Conservation (phyloP, 305 asterid species). For the Fraxinus xanthoxyloides region DNA sequence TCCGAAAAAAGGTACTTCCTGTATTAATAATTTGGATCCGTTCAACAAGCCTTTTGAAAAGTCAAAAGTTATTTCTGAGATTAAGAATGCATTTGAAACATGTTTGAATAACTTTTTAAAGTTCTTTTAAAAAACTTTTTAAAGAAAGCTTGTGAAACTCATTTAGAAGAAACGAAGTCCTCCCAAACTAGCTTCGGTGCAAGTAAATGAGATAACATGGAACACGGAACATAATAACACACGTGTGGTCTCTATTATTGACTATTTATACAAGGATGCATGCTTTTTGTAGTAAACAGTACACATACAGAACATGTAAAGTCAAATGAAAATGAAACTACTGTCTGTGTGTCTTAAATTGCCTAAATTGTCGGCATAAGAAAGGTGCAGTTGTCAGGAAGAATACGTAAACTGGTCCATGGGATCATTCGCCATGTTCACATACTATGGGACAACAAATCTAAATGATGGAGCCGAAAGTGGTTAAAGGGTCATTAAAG, state of each 20-base stretch:
- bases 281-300: neutral
- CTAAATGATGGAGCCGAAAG: constrained; percentile 25
- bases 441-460: constrained; percentile 11
- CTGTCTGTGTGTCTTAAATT: constrained; percentile 1
- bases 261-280: neutral
- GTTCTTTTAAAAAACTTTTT: accelerated
- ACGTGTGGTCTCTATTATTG: neutral
- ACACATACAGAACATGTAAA: neutral
- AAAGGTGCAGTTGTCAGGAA: constrained; percentile 23
- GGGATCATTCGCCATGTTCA: constrained; percentile 26
- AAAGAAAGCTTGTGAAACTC: neutral
- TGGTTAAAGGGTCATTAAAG: constrained; percentile 1
- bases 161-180: no score
- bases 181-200: neutral
- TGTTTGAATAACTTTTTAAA: no score
- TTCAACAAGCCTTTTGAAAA: no score
- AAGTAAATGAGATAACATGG: neutral
- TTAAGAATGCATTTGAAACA: no score
- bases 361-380: constrained; percentile 26
- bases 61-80: no score
- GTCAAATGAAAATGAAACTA: neutral
- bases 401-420: constrained; percentile 24
- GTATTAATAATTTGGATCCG: neutral
- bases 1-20: neutral
- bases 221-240: neutral